Base-by-base conservation (phyloP, 805 yeast genomes). In the Diddensiella caesifluorescens region DNA sequence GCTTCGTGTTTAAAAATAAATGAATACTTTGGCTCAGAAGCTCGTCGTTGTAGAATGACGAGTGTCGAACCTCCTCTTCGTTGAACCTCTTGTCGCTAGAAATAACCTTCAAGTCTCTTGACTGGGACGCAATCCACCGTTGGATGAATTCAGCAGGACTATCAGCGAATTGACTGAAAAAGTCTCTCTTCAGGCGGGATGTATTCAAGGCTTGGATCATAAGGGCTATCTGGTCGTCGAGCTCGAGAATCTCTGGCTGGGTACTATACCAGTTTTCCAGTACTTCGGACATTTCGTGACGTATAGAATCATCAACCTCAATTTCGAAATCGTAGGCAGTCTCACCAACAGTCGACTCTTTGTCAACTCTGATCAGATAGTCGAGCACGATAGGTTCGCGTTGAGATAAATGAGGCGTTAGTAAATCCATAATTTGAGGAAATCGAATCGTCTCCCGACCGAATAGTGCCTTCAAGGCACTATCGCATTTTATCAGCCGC, bases 11-110 rank as follows among this genome's bases (percentile, higher is more conserved):
- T 50, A 88, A 66, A 51, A 89, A 70, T 36, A 87, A 68, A 49
- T 84, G 86, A 39, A 90, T 71, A 55, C 87, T 88, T 53, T 88
- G 92, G 47, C 76, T 74, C 42, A 92, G 68, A 52, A 83, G 67
- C 47, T 85, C 86, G 54, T 86, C 89, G 32, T 79, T 76, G 63
- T 83, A 92, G 63, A 82, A 92, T 13, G 79, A 78, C 2, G 95
- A 77, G 54, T 83, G 75, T 66, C 98, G 78, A 4, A 87, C 95
- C 16, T 76, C 70, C 58, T 89, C 97, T 64, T 90, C 97, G 57
- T 80, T 80, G 63, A 80, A 83, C 6, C 89, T 90, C 53, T 84
- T 92, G 54, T 92, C 97, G 50, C 95, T 88, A 46, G 87, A 75
- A 49, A 92, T 70, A 10, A 90, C 83, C 64, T 83, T 88, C 56